These are phyloP conservation scores for Begonia masoniana DNA, from an alignment of 306 rosid genomes.

Conservation along the genomic window DNA sequence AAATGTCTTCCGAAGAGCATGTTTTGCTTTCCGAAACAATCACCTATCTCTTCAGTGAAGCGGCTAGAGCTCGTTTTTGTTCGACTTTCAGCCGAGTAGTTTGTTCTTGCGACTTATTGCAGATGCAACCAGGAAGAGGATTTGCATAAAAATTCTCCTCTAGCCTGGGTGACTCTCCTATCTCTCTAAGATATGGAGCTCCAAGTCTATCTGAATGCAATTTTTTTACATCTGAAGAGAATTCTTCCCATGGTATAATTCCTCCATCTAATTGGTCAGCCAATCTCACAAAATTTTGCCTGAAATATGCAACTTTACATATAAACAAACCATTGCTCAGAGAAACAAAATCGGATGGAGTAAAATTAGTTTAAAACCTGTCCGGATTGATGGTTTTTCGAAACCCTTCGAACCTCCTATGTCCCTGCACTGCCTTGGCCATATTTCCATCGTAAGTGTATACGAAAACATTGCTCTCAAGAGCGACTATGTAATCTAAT, in stretches of 20 bases:
- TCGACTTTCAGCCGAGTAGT: slow-evolving; percentile 19
- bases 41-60: slow-evolving; percentile 31
- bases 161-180: slow-evolving; percentile 64
- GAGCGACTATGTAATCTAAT: slow-evolving; percentile 78
- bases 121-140: slow-evolving; percentile 86
- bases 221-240: slow-evolving; percentile 42
- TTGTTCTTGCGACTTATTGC: slow-evolving; percentile 42
- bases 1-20: too few relatives aligned
- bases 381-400: slow-evolving; percentile 82
- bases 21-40: too few relatives aligned
- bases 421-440: slow-evolving; percentile 99
- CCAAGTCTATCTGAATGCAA: slow-evolving; percentile 65
- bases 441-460: slow-evolving; percentile 96
- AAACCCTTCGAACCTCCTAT: slow-evolving; percentile 83
- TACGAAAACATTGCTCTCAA: slow-evolving; percentile 85
- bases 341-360: too few relatives aligned
- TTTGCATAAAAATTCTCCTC: slow-evolving; percentile 95
- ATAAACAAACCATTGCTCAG: too few relatives aligned
- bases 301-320: slow-evolving; percentile 13
- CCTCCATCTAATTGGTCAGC: slow-evolving; percentile 50
- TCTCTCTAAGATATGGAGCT: slow-evolving; percentile 53
- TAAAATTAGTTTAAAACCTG: slow-evolving; percentile 31
- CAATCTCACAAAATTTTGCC: slow-evolving; percentile 59
- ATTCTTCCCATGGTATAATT: slow-evolving; percentile 45
- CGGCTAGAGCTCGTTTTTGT: slow-evolving; percentile 15